phyloP scores from a whole-genome alignment of 495 filamentous ascomycete genomes.

The Penicillium taxi region DNA sequence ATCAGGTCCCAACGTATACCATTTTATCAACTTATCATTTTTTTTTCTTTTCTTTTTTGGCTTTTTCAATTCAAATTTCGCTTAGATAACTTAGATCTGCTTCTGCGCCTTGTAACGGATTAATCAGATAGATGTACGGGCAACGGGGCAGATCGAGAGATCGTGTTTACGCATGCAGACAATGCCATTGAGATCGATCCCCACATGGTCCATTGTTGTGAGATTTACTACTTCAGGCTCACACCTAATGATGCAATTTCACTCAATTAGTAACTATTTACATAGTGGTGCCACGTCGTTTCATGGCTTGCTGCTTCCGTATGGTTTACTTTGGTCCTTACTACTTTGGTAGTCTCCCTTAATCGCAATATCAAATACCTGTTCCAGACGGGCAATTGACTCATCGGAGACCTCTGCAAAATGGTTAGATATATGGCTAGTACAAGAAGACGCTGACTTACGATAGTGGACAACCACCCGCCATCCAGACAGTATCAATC shows the following conservation, averaged over 20 bases:
- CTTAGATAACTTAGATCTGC: too few species aligned
- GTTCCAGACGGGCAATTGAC: conserved; percentile 31
- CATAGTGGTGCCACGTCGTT: too few species aligned
- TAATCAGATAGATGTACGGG: too few species aligned
- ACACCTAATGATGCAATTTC: conserved; percentile 12
- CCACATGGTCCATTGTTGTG: too few species aligned
- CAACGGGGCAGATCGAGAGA: too few species aligned
- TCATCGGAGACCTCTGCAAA: conserved; percentile 40
- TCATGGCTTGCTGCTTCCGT: conserved; percentile 24
- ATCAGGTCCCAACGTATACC: too few species aligned
- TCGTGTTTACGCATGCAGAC: conserved; percentile 19
- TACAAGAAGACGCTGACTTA: conserved; percentile 19
- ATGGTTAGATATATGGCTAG: conserved; percentile 16
- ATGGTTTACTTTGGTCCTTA: conserved; percentile 31
- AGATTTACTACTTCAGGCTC: conserved; percentile 7
- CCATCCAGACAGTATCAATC: conserved; percentile 30
- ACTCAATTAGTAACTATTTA: too few species aligned
- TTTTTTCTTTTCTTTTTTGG: too few species aligned
- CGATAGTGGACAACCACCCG: conserved; percentile 42
- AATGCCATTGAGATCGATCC: conserved; percentile 14
- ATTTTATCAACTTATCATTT: too few species aligned
- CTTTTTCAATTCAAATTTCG: too few species aligned
- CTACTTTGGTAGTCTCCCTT: conserved; percentile 31
- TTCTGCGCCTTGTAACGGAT: too few species aligned
- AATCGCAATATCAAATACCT: conserved; percentile 34